Evolutionary conservation across 768 basidiomycete species (phyloP).

Genomic region (Ramaria rubella): DNA sequence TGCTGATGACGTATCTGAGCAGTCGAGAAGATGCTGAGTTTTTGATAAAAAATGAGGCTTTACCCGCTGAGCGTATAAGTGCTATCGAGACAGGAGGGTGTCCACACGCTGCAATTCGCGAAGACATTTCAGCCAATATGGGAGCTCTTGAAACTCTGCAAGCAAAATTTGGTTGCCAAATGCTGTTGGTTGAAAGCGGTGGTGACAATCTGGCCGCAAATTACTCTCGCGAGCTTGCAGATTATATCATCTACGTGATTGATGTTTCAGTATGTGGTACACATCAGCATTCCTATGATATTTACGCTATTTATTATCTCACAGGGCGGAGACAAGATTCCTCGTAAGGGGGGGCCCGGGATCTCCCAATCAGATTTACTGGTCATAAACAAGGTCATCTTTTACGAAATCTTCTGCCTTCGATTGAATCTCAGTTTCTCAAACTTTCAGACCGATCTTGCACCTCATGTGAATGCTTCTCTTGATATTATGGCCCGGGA

Average conservation of each 20-base stretch:
- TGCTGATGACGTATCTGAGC: neutral
- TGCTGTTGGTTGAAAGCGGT: constrained; percentile 93
- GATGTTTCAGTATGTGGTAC: constrained; percentile 61
- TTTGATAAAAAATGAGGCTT: constrained; percentile 84
- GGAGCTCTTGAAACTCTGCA: constrained; percentile 93
- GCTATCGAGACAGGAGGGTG: constrained; percentile 98
- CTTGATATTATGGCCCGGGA: constrained; percentile 93
- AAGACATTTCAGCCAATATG: constrained; percentile 97
- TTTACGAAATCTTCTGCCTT: neutral
- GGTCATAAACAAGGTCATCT: constrained; percentile 79
- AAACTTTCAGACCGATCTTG: constrained; percentile 73
- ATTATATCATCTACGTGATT: constrained; percentile 94
- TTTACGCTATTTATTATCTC: neutral
- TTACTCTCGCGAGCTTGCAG: constrained; percentile 92
- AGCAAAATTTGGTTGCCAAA: constrained; percentile 80
- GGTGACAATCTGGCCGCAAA: constrained; percentile 97
- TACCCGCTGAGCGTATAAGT: constrained; percentile 77
- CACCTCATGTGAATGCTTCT: constrained; percentile 86
- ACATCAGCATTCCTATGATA: neutral
- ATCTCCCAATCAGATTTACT: constrained; percentile 94
- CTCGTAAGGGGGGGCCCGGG: constrained; percentile 95
- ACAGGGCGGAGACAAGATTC: constrained; percentile 96
- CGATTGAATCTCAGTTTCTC: neutral
- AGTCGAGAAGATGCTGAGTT: constrained; percentile 92
- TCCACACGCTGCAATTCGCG: constrained; percentile 95